These are phyloP conservation scores for Gossypium bickii DNA, from an alignment of 345 rosid species.

Conservation along the genomic window DNA sequence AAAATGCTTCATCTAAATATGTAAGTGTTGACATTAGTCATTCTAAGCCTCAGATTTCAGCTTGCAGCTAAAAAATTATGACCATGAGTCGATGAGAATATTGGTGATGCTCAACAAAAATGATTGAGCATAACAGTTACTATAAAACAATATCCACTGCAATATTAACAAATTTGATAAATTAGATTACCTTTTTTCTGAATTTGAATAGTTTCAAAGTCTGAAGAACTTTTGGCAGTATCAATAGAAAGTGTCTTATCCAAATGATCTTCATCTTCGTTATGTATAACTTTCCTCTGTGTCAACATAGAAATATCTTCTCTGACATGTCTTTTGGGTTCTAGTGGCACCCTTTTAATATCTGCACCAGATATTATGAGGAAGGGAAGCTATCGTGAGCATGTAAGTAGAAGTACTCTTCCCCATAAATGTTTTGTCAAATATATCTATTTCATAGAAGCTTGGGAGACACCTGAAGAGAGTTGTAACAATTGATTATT, in stretches of 20 bases:
- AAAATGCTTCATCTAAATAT: neutral
- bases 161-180: neutral
- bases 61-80: neutral
- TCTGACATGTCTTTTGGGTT: slow-evolving; percentile 13
- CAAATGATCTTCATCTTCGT: slow-evolving; percentile 12
- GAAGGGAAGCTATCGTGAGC: neutral
- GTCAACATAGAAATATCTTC: slow-evolving; percentile 15
- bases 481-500: slow-evolving; percentile 36
- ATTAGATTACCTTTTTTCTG: slow-evolving; percentile 3
- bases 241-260: slow-evolving; percentile 6
- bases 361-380: slow-evolving; percentile 20
- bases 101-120: neutral
- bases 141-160: neutral
- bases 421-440: neutral
- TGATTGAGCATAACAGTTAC: neutral
- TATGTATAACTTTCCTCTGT: slow-evolving; percentile 11
- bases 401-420: neutral
- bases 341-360: neutral
- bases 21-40: neutral
- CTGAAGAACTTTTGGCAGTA: neutral
- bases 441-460: slow-evolving; percentile 7
- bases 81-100: neutral
- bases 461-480: slow-evolving; percentile 37
- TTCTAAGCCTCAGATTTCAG: neutral
- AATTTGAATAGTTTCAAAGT: neutral